phyloP scores from a whole-genome alignment of 768 basidiomycete species.

The Agaricus blazei region DNA sequence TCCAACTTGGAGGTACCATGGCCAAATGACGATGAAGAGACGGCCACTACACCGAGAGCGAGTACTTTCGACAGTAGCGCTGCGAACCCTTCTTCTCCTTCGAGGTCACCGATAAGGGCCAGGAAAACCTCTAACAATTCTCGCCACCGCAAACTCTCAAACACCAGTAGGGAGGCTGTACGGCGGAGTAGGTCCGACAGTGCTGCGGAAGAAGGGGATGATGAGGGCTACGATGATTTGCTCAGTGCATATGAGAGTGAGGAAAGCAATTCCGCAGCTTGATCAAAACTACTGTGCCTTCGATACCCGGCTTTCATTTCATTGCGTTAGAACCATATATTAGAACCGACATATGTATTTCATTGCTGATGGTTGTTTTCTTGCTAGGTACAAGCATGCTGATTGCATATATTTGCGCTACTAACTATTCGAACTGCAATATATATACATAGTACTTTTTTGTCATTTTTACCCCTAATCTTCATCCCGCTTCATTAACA shows the following conservation, averaged over 20 bases:
- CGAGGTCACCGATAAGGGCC: conserved; percentile 22
- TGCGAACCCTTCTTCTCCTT: conserved; percentile 21
- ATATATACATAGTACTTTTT: no score
- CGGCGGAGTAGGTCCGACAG: conserved; percentile 46
- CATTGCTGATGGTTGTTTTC: no score
- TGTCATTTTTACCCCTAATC: no score
- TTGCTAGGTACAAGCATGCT: no score
- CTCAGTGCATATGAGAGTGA: conserved; percentile 82
- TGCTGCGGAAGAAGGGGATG: conserved; percentile 73
- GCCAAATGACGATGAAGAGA: conserved; percentile 45
- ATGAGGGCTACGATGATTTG: conserved; percentile 71
- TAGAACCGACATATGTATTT: no score
- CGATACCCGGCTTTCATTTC: background rate
- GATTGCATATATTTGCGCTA: no score
- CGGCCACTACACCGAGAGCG: conserved; percentile 52
- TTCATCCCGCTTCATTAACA: no score
- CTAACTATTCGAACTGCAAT: no score
- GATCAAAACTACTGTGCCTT: background rate
- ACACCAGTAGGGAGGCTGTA: conserved; percentile 30
- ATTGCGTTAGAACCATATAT: background rate
- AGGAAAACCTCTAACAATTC: conserved; percentile 30
- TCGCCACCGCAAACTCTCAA: conserved; percentile 44
- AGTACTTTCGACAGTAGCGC: conserved; percentile 37
- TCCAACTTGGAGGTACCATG: conserved; percentile 49
- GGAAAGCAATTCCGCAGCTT: conserved; percentile 23